Evolutionary conservation across 2,329 filamentous ascomycete species (phyloP).

Genomic region (Botrytis tulipae): DNA sequence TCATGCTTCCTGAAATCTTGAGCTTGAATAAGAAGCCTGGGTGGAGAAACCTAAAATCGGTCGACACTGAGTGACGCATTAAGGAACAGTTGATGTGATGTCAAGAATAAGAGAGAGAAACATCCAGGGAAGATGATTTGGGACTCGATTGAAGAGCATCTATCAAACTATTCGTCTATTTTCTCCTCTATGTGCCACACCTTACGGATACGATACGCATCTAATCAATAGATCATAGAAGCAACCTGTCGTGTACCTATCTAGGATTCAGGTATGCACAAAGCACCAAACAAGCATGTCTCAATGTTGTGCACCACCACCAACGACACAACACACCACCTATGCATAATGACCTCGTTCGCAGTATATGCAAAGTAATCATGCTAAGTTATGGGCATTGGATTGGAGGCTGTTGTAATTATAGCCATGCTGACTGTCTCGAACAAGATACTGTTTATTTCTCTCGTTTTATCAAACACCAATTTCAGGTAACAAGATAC

Average conservation of each 20-base stretch:
- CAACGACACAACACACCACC: neutral
- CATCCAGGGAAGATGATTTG: neutral
- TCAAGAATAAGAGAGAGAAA: neutral
- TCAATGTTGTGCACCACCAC: neutral
- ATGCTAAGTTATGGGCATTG: neutral
- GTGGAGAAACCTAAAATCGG: neutral
- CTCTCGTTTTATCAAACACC: neutral
- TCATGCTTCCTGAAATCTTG: neutral
- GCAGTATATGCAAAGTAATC: neutral
- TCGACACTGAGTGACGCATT: neutral
- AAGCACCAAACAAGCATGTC: neutral
- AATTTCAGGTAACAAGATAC: neutral
- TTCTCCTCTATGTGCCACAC: neutral
- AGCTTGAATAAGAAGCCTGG: neutral
- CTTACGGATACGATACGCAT: neutral
- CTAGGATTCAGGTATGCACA: neutral
- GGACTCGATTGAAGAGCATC: neutral
- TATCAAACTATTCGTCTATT: neutral
- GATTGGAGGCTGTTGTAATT: neutral
- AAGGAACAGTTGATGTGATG: neutral
- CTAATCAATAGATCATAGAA: conserved; percentile 18
- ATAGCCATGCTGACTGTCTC: neutral
- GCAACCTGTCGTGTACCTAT: conserved; percentile 10
- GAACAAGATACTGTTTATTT: neutral
- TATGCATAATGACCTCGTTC: neutral